Percentiles rank a stretch among this genome's conserved stretches.
phyloP scores from a whole-genome alignment of 441 rosid genomes.

The Raphanus hybrid region DNA sequence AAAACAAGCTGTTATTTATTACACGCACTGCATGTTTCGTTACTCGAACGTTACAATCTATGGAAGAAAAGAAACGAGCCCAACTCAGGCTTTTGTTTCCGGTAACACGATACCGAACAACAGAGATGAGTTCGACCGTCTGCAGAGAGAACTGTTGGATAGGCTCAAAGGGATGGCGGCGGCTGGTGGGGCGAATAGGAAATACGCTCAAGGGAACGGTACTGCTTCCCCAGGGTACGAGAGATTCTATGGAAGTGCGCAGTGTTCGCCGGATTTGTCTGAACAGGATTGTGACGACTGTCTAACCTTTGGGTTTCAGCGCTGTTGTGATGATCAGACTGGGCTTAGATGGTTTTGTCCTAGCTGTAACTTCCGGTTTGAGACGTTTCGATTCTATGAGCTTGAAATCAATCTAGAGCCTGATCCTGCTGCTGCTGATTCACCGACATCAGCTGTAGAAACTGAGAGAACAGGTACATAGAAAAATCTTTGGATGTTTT shows the following conservation, averaged over 20 bases:
- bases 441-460: conserved; percentile 14
- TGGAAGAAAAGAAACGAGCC: conserved; percentile 11
- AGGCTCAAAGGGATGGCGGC: conserved; percentile 35
- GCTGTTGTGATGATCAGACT: conserved; percentile 28
- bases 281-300: conserved; percentile 41
- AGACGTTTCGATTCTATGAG: conserved; percentile 38
- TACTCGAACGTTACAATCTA: conserved; percentile 45
- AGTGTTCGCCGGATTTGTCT: conserved; percentile 55
- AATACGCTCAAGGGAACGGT: conserved; percentile 44
- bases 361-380: conserved; percentile 53
- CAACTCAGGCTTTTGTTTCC: not conserved
- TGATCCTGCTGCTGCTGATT: conserved; percentile 27
- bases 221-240: not conserved
- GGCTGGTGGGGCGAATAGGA: conserved; percentile 40
- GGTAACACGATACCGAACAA: not conserved
- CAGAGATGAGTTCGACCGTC: conserved; percentile 29
- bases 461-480: conserved; percentile 16
- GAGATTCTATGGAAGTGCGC: conserved; percentile 46
- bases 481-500: no score
- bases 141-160: conserved; percentile 27
- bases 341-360: conserved; percentile 50
- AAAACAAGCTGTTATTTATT: conserved; percentile 47
- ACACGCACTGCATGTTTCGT: conserved; percentile 51
- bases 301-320: conserved; percentile 18
- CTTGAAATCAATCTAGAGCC: conserved; percentile 16